Evolutionary conservation across 73 alveolate genomes (phyloP), one percentile per base, ranked within the genome.

Genomic region (Paramecium biaurelia): DNA sequence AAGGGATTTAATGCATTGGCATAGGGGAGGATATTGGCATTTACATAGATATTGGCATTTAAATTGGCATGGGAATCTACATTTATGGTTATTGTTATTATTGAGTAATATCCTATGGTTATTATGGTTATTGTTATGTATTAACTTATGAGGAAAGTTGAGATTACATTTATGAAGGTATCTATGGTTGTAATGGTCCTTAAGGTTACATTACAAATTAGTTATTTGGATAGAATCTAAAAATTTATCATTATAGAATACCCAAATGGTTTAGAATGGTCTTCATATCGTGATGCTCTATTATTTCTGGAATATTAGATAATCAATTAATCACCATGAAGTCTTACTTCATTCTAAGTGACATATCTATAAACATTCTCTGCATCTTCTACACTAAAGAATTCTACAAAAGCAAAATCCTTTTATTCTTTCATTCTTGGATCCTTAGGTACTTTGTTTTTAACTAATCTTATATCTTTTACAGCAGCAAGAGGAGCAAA

Each of bases 331-430:
- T 79, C 76, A 3, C 90, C 90, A 43, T 47, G 35, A 37, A 79
- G 43, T 47, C 90, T 79, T 7, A 79, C 90, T 79, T 79, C 90
- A 21, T 79, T 79, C 15, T 79, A 21, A 20, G 90, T 79, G 2
- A 79, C 90, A 79, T 42, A 79, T 79, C 90, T 37, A 47, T 43
- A 89, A 20, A 89, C 93, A 57, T 63, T 89, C 32, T 89, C 93
- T 35, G 93, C 90, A 47, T 70, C 93, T 43, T 89, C 93, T 23
- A 89, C 86, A 14, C 88, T 70, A 41, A 58, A 89, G 63, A 89
- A 89, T 35, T 89, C 93, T 21, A 89, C 92, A 70, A 89, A 88
- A 14, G 93, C 93, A 70, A 88, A 88, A 88, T 88, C 93, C 79
- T 88, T 88, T 42, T 88, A 68, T 68, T 88, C 85, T 20, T 42